Base-by-base conservation (phyloP, 2,329 filamentous ascomycete genomes). In the Talaromyces marneffei region DNA sequence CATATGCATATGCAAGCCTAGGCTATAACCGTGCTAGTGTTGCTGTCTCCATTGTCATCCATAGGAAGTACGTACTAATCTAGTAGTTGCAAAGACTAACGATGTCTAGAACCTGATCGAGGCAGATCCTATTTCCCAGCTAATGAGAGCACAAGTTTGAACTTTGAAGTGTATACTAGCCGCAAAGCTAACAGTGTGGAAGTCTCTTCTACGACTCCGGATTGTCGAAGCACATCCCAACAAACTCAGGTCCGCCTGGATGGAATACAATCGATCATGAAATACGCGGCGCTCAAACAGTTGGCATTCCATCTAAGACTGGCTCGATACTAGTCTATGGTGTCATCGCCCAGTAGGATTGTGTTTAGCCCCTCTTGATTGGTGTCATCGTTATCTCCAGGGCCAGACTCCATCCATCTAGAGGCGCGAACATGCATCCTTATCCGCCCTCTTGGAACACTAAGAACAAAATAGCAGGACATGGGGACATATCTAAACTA, bases 191-290 rank as follows among this genome's bases (percentile, higher is more conserved):
- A 59, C 25, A 39, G 33, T 3, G 33, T 27, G 20, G 12, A 6
- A 33, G 27, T 27, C 25, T 48, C 14, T 5, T 31, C 20, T 9
- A 31, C 14, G 33, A n/a, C n/a, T 14, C 48, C 6, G 10, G 39
- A 40, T 33, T 42, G 16, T 20, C 25, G 23, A 50, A 29, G 25
- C 10, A 12, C 23, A 12, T 23, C 27, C 16, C 16, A 25, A 12
- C 10, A 20, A 54, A 39, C 54, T 57, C 33, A 33, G 29, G 39
- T 53, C 57, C 37, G 60, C 54, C 44, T 53, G 29, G 50, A 39
- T 40, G 37, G n/a, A 40, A 20, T 8, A 39, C 23, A 18, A 61
- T 53, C 27, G 54, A 57, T 50, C 31, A 44, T 53, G 25, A 61
- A 55, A 33, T 46, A 55, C 44, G 20, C 39, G 35, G 56, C 14